A percentile compares a stretch with the other conserved stretches of the same genome.
phyloP scores from a whole-genome alignment of 2,329 filamentous ascomycete species.

The Colletotrichum sp. region DNA sequence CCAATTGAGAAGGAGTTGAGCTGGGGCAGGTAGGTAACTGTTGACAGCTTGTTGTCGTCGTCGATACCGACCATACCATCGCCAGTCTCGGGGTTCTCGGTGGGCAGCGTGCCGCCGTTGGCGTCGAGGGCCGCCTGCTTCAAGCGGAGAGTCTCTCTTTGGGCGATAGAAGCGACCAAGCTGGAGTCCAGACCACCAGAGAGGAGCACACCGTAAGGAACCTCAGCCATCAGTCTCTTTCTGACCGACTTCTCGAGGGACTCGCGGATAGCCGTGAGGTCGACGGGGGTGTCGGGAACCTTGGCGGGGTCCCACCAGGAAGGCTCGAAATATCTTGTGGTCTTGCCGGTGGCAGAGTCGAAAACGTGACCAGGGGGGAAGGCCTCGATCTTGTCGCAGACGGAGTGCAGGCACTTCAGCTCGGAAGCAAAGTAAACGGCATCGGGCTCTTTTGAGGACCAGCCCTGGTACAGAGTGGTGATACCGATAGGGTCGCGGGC shows the following conservation, averaged over 20 bases:
- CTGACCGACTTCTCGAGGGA: conserved; percentile 89
- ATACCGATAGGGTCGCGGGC: conserved; percentile 96
- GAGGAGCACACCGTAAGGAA: conserved; percentile 93
- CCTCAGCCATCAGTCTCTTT: conserved; percentile 98
- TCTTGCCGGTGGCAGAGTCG: conserved; percentile 87
- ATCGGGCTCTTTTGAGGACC: conserved; percentile 80
- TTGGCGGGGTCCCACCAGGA: conserved; percentile 87
- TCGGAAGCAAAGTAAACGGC: conserved; percentile 97
- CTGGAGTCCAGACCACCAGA: conserved; percentile 97
- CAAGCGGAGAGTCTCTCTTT: conserved; percentile 85
- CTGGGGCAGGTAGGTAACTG: conserved; percentile 89
- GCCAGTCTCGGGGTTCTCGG: conserved; percentile 61
- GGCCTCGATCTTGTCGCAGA: conserved; percentile 92
- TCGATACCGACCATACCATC: conserved; percentile 92
- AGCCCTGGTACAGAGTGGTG: conserved; percentile 96
- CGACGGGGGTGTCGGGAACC: conserved; percentile 80
- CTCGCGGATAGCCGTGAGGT: conserved; percentile 82
- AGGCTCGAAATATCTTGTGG: conserved; percentile 89
- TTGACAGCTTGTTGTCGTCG: conserved; percentile 86
- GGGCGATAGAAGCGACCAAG: conserved; percentile 92
- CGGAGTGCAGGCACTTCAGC: conserved; percentile 88
- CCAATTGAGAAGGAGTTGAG: conserved; percentile 99
- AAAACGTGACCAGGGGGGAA: conserved; percentile 97
- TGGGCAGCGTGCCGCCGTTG: conserved; percentile 49
- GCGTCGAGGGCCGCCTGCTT: conserved; percentile 66